A percentile compares a stretch with the other conserved stretches of the same genome.
Evolutionary conservation across 2,329 filamentous ascomycete genomes (phyloP).

Genomic region (Parastagonospora nodorum): DNA sequence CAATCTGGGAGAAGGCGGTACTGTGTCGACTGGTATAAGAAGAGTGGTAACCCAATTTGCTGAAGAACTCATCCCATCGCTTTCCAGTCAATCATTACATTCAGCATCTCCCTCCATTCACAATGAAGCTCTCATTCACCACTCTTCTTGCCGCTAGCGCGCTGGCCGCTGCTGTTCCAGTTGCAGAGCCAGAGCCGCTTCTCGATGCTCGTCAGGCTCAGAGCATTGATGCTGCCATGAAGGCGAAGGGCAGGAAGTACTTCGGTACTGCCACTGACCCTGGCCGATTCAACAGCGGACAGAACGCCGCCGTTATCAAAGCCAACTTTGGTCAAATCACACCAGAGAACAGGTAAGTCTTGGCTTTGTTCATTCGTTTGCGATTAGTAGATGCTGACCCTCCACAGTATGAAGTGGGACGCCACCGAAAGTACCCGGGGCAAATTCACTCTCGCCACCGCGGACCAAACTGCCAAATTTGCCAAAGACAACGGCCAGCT

Average conservation of each 20-base stretch:
- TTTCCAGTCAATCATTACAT: background rate
- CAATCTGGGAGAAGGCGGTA: background rate
- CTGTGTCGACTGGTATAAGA: constrained; percentile 1
- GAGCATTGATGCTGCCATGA: constrained; percentile 63
- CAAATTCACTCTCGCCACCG: constrained; percentile 56
- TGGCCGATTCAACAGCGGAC: constrained; percentile 56
- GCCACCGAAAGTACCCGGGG: constrained; percentile 53
- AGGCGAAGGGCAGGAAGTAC: constrained; percentile 69
- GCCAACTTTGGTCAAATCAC: constrained; percentile 69
- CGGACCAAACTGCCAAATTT: constrained; percentile 65
- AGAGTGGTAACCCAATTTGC: background rate
- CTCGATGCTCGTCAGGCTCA: constrained; percentile 40
- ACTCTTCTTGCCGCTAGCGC: constrained; percentile 36
- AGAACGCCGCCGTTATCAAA: constrained; percentile 63
- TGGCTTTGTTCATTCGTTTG: too few relatives aligned
- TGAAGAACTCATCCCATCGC: background rate
- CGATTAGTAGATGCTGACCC: background rate
- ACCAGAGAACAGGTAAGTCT: constrained; percentile 61
- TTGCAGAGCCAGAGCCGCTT: constrained; percentile 34
- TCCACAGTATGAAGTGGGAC: constrained; percentile 69
- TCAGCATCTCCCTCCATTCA: constrained; percentile 1
- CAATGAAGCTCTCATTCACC: constrained; percentile 41
- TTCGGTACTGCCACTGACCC: constrained; percentile 66
- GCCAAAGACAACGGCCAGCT: constrained; percentile 62
- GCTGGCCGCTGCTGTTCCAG: constrained; percentile 32